phyloP scores from a whole-genome alignment of 2,329 filamentous ascomycete genomes.

The Plectosphaerella sp. region DNA sequence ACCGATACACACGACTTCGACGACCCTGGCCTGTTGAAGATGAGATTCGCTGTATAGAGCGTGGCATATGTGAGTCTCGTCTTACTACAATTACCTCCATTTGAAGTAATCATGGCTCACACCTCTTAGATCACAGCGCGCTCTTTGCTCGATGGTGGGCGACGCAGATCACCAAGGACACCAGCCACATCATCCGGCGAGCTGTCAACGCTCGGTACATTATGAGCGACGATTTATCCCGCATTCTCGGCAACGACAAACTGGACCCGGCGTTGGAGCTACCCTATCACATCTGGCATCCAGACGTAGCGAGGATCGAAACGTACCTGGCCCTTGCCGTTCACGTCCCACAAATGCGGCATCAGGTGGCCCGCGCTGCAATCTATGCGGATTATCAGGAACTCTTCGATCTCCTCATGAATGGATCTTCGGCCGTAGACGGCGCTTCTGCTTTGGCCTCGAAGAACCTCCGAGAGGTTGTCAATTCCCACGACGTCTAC shows the following conservation, averaged over 20 bases:
- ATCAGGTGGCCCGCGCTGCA: neutral
- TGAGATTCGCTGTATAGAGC: slow-evolving; percentile 22
- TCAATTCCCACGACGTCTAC: neutral
- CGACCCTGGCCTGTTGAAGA: slow-evolving; percentile 16
- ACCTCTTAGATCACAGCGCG: slow-evolving; percentile 27
- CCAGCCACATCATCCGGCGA: neutral
- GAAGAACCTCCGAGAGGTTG: neutral
- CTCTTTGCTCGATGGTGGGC: slow-evolving; percentile 29
- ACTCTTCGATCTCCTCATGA: neutral
- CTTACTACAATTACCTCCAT: neutral
- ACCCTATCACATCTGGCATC: neutral
- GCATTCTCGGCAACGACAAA: slow-evolving; percentile 2
- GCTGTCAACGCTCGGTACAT: slow-evolving; percentile 22
- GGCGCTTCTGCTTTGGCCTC: neutral
- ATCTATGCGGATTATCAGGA: neutral
- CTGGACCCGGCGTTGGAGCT: neutral
- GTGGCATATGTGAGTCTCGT: slow-evolving; percentile 21
- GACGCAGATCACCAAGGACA: neutral
- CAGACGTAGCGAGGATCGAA: neutral
- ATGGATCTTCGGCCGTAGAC: neutral
- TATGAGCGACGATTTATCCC: slow-evolving; percentile 23
- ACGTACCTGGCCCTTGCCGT: slow-evolving; percentile 1
- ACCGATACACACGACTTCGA: slow-evolving; percentile 31
- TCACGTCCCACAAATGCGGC: neutral
- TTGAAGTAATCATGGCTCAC: neutral